These are phyloP conservation scores for Trichoderma reesei DNA, from an alignment of 495 filamentous ascomycete species.

Conservation along the genomic window DNA sequence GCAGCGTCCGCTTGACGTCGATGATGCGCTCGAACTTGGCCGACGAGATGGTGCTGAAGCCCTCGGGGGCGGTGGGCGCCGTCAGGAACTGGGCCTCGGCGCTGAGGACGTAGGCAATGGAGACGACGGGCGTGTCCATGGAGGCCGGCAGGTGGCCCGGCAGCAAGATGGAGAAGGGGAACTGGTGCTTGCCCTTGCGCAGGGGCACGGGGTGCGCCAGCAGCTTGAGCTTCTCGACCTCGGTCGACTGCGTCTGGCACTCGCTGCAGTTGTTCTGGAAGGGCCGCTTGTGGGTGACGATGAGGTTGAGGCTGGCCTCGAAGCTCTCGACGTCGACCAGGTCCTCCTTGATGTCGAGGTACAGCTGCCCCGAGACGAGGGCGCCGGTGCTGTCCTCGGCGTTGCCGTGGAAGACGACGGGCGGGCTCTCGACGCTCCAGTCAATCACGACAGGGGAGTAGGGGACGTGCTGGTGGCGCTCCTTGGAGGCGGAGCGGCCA, in stretches of 20 bases:
- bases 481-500: slow-evolving; percentile 29
- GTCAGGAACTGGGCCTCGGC: slow-evolving; percentile 53
- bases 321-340: slow-evolving; percentile 58
- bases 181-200: slow-evolving; percentile 55
- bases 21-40: slow-evolving; percentile 56
- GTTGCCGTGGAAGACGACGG: slow-evolving; percentile 71
- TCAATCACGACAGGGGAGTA: slow-evolving; percentile 32
- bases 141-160: slow-evolving; percentile 79
- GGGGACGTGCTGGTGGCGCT: slow-evolving; percentile 35
- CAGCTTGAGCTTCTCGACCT: slow-evolving; percentile 71
- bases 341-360: slow-evolving; percentile 56
- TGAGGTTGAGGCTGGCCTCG: slow-evolving; percentile 55
- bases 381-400: slow-evolving; percentile 72
- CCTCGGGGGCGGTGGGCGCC: slow-evolving; percentile 36
- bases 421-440: slow-evolving; percentile 81
- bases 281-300: slow-evolving; percentile 65
- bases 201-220: slow-evolving; percentile 57
- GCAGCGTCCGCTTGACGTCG: slow-evolving; percentile 64
- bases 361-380: slow-evolving; percentile 75
- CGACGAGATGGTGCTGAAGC: slow-evolving; percentile 10
- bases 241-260: slow-evolving; percentile 58
- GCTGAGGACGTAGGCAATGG: slow-evolving; percentile 68
- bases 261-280: slow-evolving; percentile 66
- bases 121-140: slow-evolving; percentile 60
- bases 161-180: slow-evolving; percentile 87